These are phyloP conservation scores for Phaeosphaeria sp. DNA, from an alignment of 2,329 filamentous ascomycete species.

Conservation along the genomic window DNA sequence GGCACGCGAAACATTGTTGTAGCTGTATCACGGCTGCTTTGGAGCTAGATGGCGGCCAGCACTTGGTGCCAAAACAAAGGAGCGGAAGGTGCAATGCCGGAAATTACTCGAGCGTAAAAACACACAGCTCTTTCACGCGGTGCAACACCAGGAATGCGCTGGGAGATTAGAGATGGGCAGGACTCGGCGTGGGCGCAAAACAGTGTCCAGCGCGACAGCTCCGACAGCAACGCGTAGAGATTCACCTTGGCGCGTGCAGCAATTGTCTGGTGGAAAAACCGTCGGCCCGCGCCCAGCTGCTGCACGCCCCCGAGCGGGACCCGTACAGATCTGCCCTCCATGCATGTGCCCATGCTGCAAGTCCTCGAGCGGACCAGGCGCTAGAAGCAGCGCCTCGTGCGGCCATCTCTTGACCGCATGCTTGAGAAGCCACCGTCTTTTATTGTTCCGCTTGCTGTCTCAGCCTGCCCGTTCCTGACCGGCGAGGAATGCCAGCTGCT, in stretches of 20 bases:
- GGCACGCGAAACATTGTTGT: slow-evolving; percentile 45
- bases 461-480: slow-evolving; percentile 15
- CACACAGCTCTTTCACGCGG: not conserved
- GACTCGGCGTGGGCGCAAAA: slow-evolving; percentile 20
- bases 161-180: slow-evolving; percentile 3
- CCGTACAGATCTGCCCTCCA: not conserved
- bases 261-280: not conserved
- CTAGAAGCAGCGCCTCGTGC: slow-evolving; percentile 2
- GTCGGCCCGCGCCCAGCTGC: not conserved
- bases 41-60: slow-evolving; percentile 3
- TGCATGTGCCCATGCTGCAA: not conserved
- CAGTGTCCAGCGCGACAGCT: slow-evolving; percentile 21
- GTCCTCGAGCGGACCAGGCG: not conserved
- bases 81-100: slow-evolving; percentile 6
- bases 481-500: not conserved
- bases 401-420: not conserved
- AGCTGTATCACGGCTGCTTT: slow-evolving; percentile 5
- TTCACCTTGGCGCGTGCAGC: not conserved
- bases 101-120: not conserved
- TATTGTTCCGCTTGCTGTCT: not conserved
- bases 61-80: slow-evolving; percentile 11
- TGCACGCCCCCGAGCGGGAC: not conserved
- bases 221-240: slow-evolving; percentile 1
- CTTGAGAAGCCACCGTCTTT: not conserved
- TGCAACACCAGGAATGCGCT: not conserved